Evolutionary conservation across 345 rosid species (phyloP).

Genomic region (Eucalyptus fibrosa): DNA sequence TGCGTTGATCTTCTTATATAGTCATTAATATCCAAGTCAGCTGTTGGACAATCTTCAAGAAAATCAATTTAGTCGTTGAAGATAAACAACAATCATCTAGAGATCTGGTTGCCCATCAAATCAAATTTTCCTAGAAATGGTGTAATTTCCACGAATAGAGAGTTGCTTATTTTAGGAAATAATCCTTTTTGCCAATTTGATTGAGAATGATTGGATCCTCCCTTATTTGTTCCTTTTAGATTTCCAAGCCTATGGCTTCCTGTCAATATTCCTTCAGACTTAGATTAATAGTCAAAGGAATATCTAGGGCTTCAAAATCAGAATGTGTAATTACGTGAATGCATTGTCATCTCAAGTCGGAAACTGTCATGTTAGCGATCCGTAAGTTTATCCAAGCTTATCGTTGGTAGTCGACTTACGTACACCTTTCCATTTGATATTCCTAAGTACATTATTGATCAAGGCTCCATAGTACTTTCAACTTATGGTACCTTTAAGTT

Average conservation of each 20-base stretch:
- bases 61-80: background rate
- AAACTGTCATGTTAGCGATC: background rate
- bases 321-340: background rate
- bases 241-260: background rate
- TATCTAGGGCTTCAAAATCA: background rate
- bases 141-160: background rate
- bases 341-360: background rate
- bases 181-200: background rate
- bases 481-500: background rate
- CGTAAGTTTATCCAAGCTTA: background rate
- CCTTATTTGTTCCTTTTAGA: background rate
- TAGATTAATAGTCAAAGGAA: background rate
- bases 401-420: background rate
- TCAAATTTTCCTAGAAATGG: no score
- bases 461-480: background rate
- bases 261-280: background rate
- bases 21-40: background rate
- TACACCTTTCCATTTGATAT: background rate
- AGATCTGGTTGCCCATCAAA: background rate
- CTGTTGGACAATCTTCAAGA: background rate
- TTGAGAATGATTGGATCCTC: background rate
- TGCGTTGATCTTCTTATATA: background rate
- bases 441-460: background rate
- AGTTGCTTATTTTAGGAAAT: background rate
- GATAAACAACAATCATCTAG: background rate